Percentiles rank a stretch among this genome's conserved stretches.
These are phyloP conservation scores for Calonectria fujianensis DNA, from an alignment of 2,329 filamentous ascomycete species.

Conservation along the genomic window DNA sequence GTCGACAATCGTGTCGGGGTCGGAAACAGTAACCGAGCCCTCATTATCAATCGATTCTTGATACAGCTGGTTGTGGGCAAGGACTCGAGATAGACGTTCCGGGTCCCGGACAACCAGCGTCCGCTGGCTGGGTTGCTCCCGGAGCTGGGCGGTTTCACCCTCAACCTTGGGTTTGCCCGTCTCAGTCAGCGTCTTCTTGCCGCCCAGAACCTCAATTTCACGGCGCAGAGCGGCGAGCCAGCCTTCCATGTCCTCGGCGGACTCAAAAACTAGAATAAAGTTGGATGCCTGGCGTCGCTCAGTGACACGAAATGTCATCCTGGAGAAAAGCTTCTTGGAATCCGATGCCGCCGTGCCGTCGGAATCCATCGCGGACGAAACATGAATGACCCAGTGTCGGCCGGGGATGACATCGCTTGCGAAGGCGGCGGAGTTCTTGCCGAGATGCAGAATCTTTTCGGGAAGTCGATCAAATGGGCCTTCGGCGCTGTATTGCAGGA, in stretches of 20 bases:
- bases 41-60: slow-evolving; percentile 42
- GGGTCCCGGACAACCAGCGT: slow-evolving; percentile 69
- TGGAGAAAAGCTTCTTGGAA: slow-evolving; percentile 78
- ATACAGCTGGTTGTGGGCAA: slow-evolving; percentile 43
- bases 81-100: slow-evolving; percentile 64
- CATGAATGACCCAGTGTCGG: slow-evolving; percentile 86
- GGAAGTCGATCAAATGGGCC: slow-evolving; percentile 83
- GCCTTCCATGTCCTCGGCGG: slow-evolving; percentile 82
- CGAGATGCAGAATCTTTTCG: slow-evolving; percentile 83
- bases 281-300: slow-evolving; percentile 77
- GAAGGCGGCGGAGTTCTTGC: slow-evolving; percentile 86
- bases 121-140: slow-evolving; percentile 66
- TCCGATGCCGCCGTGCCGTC: slow-evolving; percentile 71
- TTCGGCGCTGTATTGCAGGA: slow-evolving; percentile 84
- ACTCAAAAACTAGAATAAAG: slow-evolving; percentile 83
- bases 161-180: slow-evolving; percentile 72
- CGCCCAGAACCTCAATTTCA: slow-evolving; percentile 82
- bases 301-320: slow-evolving; percentile 73
- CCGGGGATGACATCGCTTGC: slow-evolving; percentile 88
- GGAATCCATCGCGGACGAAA: slow-evolving; percentile 79
- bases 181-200: slow-evolving; percentile 78
- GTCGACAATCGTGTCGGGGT: slow-evolving; percentile 59
- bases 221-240: slow-evolving; percentile 83
- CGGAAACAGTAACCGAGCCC: slow-evolving; percentile 42
- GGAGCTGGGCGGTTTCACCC: slow-evolving; percentile 58